Evolutionary conservation across 169 alveolate species (phyloP).

Genomic region (Eimeria acervulina): DNA sequence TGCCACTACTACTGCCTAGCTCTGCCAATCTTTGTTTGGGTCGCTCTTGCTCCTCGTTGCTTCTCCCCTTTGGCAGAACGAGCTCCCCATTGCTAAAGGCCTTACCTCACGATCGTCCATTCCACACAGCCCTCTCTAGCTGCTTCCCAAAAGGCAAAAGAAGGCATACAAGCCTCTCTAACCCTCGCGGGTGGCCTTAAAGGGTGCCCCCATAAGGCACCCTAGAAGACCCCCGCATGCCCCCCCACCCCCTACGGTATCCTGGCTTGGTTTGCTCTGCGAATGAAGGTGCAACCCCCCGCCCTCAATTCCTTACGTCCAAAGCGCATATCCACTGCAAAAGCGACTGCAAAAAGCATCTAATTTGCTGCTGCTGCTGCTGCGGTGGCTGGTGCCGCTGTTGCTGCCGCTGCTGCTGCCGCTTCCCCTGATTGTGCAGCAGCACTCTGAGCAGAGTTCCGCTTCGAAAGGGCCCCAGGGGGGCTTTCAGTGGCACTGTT

Average conservation of each 20-base stretch:
- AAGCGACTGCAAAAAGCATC: neutral
- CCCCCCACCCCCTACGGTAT: neutral
- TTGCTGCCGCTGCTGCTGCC: conserved; percentile 54
- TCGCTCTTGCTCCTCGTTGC: neutral
- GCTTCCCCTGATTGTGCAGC: neutral
- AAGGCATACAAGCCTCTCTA: neutral
- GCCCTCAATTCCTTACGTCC: neutral
- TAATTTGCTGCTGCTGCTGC: conserved; percentile 17
- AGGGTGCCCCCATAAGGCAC: neutral
- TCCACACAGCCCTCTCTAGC: neutral
- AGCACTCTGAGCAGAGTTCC: neutral
- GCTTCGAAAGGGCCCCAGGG: neutral
- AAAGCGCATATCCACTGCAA: neutral
- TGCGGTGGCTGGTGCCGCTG: neutral
- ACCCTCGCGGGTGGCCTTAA: neutral
- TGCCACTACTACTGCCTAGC: neutral
- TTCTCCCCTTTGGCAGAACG: neutral
- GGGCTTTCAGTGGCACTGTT: neutral
- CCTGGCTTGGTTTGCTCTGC: neutral
- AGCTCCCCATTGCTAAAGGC: neutral
- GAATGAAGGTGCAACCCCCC: neutral
- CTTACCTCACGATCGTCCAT: neutral
- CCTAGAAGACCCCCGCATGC: no score
- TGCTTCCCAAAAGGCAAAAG: neutral
- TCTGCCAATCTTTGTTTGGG: neutral